Conservation (phyloP, 1,284 basidiomycete species). For the Apiotrichum akiyoshidainum region DNA sequence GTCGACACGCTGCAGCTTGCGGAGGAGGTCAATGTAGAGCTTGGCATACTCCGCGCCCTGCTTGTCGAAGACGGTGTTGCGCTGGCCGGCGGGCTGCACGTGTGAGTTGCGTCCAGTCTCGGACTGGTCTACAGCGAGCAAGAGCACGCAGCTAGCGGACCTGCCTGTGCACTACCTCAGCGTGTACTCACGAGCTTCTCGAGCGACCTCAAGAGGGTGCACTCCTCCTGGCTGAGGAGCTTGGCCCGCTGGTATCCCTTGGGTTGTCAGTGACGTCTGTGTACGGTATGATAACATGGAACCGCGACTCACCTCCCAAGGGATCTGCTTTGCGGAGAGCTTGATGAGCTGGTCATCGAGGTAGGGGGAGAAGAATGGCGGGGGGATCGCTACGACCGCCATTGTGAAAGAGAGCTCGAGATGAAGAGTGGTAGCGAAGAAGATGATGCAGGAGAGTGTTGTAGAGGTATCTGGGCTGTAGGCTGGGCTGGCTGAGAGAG, state of each 20-base stretch:
- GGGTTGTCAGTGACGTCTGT: constrained; percentile 6
- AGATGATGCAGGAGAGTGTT: not conserved
- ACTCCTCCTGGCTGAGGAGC: constrained; percentile 81
- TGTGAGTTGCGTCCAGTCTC: not conserved
- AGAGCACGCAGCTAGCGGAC: not conserved
- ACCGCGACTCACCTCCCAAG: constrained; percentile 78
- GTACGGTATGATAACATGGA: too few species aligned
- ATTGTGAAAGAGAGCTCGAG: not conserved
- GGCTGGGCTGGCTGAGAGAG: not conserved
- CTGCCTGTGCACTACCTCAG: too few species aligned
- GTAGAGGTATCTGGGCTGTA: not conserved
- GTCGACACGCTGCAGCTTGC: constrained; percentile 88
- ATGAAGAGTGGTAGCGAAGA: not conserved
- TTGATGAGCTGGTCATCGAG: constrained; percentile 82
- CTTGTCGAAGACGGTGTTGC: constrained; percentile 68
- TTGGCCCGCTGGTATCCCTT: constrained; percentile 94
- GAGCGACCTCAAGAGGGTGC: constrained; percentile 84
- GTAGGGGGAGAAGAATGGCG: constrained; percentile 75
- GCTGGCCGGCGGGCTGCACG: constrained; percentile 62
- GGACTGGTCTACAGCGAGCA: not conserved
- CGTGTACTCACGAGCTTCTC: constrained; percentile 59
- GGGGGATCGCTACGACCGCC: constrained; percentile 55
- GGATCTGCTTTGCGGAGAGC: constrained; percentile 84
- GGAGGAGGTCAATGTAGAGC: constrained; percentile 86
- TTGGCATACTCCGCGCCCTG: constrained; percentile 78